Evolutionary conservation across 495 filamentous ascomycete genomes (phyloP), one percentile per base, ranked within the genome.

Genomic region (Aspergillus sclerotiicarbonarius): DNA sequence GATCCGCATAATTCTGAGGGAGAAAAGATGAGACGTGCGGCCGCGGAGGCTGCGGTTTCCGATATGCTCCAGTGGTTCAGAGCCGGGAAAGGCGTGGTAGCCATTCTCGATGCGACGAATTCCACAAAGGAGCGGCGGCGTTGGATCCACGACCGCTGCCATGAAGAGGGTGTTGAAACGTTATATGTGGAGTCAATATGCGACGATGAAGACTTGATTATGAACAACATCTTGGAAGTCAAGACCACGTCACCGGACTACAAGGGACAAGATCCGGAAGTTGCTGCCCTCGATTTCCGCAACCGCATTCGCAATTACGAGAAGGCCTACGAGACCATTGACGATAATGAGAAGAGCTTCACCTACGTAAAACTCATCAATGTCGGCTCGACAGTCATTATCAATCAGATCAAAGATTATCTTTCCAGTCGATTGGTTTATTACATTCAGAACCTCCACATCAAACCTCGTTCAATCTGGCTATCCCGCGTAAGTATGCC

Each of bases 351-450:
- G 77, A 84, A 82, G 52, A 75, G 90, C 57, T 82, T 90, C 58
- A 96, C 94, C 21, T 98, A 96, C 66, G 87, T 97, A 62, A 96
- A 98, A 75, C 86, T 98, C 62, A 96, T 98, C 80, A 88, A 98
- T 70, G 93, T 98, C 4, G 92, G 92, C 8, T 87, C 87, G 41
- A 90, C 94, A 61, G 92, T 97, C 59, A 90, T 97, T 64, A 96
- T 98, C 80, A 98, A 98, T 71, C 87, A 90, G 67, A 96, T 98
- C 64, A 87, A 90, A 66, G 93, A 98, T 69, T 98, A 98, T 69
- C 79, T 98, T 35, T 94, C 97, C 68, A 95, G 90, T 67, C 87
- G 94, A 29, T 84, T 98, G 25, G 93, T 98, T 32, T 98, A 98
- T 73, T 98, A 96, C 67, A 85, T 97, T 43, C 97, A 97, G 86